Percentiles rank a stretch among this genome's conserved stretches.
Conservation (phyloP, 306 rosid species). For the Notholithocarpus densiflorus region DNA sequence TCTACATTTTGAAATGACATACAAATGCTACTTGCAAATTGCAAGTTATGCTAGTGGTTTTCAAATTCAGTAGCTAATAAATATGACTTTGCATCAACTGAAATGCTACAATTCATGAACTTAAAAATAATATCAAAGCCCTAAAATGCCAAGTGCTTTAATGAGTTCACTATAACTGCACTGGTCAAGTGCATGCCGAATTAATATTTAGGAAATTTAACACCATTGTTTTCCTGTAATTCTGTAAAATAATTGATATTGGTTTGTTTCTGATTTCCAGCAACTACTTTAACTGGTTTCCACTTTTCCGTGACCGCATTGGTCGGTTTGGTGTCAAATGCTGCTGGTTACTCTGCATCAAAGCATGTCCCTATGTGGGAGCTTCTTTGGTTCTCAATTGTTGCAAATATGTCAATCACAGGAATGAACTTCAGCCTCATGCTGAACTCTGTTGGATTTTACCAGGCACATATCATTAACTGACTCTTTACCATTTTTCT, state of each 20-base stretch:
- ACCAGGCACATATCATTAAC: conserved; percentile 41
- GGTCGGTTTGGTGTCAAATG: conserved; percentile 83
- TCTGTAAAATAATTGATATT: not conserved
- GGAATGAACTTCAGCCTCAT: conserved; percentile 93
- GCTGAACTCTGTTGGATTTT: conserved; percentile 91
- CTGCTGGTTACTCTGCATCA: conserved; percentile 68
- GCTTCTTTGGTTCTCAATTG: conserved; percentile 84
- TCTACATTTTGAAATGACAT: not conserved
- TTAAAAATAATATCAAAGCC: too few species aligned
- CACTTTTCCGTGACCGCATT: conserved; percentile 88
- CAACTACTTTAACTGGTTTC: conserved; percentile 87
- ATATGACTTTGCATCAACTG: too few species aligned
- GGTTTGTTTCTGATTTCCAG: conserved; percentile 31
- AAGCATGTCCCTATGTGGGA: conserved; percentile 93
- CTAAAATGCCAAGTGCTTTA: too few species aligned
- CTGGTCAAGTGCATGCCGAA: too few species aligned
- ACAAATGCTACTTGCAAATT: not conserved
- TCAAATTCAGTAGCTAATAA: not conserved
- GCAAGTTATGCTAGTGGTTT: not conserved
- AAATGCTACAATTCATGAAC: too few species aligned
- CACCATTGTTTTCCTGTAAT: not conserved
- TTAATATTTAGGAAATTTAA: too few species aligned
- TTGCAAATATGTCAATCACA: conserved; percentile 76
- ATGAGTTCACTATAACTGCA: too few species aligned
- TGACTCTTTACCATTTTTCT: not conserved